Evolutionary conservation across 225 moss, liverwort and hornwort species (phyloP), one percentile per base, ranked within the genome.

Genomic region (Sphagnum tenellum): DNA sequence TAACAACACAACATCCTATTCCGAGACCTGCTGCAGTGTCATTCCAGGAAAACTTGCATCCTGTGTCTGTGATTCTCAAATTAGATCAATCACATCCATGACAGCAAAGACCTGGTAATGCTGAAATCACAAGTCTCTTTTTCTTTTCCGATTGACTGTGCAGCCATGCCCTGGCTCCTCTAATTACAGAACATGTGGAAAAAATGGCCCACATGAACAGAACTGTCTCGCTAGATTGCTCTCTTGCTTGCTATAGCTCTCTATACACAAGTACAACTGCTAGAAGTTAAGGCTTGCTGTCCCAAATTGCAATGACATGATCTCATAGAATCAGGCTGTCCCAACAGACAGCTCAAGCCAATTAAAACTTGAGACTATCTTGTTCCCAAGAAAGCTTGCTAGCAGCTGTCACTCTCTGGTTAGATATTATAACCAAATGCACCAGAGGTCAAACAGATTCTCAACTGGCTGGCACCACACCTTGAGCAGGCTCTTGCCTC

Each of bases 261-360:
- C 12, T 75, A 75, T 82, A 46, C 72, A 82, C 82, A 82, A 68
- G 73, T 63, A 59, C 78, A 62, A 54, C 64, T 57, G 75, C 49
- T 49, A 59, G 48, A 67, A 59, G 67, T 14, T 70, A 58, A 58
- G 70, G 70, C 64, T 9, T 45, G 9, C 61, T 2, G 45, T 8
- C 8, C 9, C 47, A 61, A 45, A 4, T 59, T 45, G 57, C 59
- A 3, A 59, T 47, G 63, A 64, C 64, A 58, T 14, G 63, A 59
- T 47, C 57, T 72, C 61, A 64, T 44, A 58, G 8, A 61, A 29
- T 29, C n/a, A 55, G 62, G 64, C 61, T 29, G 62, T 29, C 57
- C 54, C 13, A 70, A 51, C 55, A 12, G 47, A 55, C 72, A 70
- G 55, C 58, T 45, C 47, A 51, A 7, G 52, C 8, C 65, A 48